Evolutionary conservation across 1,284 basidiomycete species (phyloP).

Genomic region (Boletus semigastroideus): DNA sequence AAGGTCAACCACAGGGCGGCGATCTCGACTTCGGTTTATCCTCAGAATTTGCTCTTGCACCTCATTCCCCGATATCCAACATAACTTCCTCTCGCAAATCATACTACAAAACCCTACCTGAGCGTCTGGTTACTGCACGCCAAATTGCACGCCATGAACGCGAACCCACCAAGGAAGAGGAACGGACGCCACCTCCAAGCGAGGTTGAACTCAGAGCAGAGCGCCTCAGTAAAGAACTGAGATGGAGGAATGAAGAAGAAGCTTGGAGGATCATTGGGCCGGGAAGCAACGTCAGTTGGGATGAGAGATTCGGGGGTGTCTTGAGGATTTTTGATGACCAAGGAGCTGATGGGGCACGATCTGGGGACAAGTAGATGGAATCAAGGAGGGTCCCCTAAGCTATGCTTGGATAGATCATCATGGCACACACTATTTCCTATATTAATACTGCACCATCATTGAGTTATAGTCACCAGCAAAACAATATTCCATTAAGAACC

Average conservation of each 20-base stretch:
- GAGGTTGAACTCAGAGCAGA: constrained; percentile 86
- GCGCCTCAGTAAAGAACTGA: constrained; percentile 81
- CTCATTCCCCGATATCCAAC: constrained; percentile 57
- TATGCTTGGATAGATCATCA: neutral
- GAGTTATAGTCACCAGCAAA: neutral
- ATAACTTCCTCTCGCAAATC: constrained; percentile 69
- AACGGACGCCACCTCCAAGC: constrained; percentile 77
- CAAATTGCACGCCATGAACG: constrained; percentile 74
- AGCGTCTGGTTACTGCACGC: constrained; percentile 73
- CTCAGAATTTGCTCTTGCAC: constrained; percentile 71
- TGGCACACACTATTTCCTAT: neutral
- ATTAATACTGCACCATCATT: neutral
- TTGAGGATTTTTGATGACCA: constrained; percentile 64
- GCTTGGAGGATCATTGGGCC: constrained; percentile 80
- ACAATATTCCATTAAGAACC: neutral
- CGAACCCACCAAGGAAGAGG: constrained; percentile 86
- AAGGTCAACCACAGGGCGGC: constrained; percentile 26
- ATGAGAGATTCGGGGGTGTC: constrained; percentile 66
- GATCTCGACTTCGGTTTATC: constrained; percentile 79
- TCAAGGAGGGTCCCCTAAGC: neutral
- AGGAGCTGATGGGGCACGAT: neutral
- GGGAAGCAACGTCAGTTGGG: constrained; percentile 68
- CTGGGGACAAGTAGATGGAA: neutral
- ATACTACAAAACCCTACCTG: constrained; percentile 77
- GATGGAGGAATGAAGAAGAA: constrained; percentile 75